These are phyloP conservation scores for Dalechampia spathulata DNA, from an alignment of 441 rosid species.

Conservation along the genomic window DNA sequence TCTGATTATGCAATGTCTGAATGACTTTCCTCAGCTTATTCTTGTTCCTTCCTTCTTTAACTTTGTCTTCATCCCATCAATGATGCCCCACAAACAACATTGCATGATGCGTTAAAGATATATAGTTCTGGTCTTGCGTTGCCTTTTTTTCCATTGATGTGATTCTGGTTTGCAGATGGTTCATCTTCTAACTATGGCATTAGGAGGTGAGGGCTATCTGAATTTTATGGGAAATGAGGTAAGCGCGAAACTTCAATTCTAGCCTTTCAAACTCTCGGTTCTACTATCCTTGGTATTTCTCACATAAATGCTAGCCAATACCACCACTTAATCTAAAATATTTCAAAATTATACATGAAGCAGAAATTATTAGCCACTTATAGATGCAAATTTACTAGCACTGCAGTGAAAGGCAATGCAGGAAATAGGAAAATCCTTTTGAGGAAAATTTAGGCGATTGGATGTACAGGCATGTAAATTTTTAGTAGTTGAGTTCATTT, in stretches of 20 bases:
- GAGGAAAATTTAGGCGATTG: no score
- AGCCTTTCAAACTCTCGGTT: slow-evolving; percentile 2
- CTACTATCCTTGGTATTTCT: slow-evolving; percentile 3
- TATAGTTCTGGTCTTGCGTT: neutral
- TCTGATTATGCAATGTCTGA: slow-evolving; percentile 18
- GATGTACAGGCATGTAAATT: neutral
- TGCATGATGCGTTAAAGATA: neutral
- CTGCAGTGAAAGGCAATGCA: no score
- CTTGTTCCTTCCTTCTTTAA: neutral
- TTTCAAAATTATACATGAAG: neutral
- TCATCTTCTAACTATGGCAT: slow-evolving; percentile 73
- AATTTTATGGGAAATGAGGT: slow-evolving; percentile 94
- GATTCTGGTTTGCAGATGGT: slow-evolving; percentile 48
- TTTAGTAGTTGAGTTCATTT: no score
- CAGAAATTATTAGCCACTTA: no score
- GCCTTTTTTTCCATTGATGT: slow-evolving; percentile 2
- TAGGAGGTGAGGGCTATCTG: slow-evolving; percentile 86
- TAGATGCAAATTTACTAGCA: no score
- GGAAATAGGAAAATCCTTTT: neutral
- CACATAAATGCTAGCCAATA: neutral
- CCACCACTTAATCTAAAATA: neutral
- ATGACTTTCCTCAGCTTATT: neutral
- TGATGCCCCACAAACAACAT: neutral
- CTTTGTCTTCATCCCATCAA: neutral
- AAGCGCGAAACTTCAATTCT: slow-evolving; percentile 12